Evolutionary conservation across 306 rosid species (phyloP), one percentile per base, ranked within the genome.

Genomic region (Spatholobus suberectus): DNA sequence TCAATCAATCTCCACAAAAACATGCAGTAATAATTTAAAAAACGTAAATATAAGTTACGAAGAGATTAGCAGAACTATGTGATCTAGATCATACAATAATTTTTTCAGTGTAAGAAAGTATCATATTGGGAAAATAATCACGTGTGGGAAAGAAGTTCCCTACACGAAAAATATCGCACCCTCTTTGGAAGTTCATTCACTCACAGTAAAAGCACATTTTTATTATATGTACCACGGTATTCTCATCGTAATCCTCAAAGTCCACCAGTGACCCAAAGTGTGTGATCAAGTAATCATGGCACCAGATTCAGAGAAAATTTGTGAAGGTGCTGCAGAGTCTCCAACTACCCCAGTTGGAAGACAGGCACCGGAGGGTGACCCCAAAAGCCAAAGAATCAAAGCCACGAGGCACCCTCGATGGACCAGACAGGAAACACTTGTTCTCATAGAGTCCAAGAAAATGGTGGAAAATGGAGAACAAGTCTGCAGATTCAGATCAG

Each of bases 351-450:
- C 69, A 62, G 83, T 71, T 70, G 78, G 23, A 69, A 58, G 6
- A 32, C 75, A 57, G 47, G 72, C 81, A 47, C 4, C 52, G 54
- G 83, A 80, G 68, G 12, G 46, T 52, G 77, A 76, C 5, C 58
- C 75, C 18, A 85, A 29, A 44, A 72, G 13, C 37, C 81, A 78
- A 37, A 78, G 81, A 70, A 15, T 35, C 61, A 89, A 84, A 72
- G 71, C 79, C 52, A 89, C 88, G 2, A 89, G 91, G n/a, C 90
- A 86, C 58, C 91, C 91, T 8, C 54, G 90, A 18, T 89, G 91
- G 91, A 86, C 86, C 3, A 84, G 87, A 71, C 79, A 79, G 26
- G 91, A 89, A 54, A 86, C 91, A 6, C 71, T 89, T 23, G 81
- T 86, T 46, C 87, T 89, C 17, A 81, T 89, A 35, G 88, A 86